Evolutionary conservation across 2,329 filamentous ascomycete species (phyloP).

Genomic region (Fusarium gaditjirri): DNA sequence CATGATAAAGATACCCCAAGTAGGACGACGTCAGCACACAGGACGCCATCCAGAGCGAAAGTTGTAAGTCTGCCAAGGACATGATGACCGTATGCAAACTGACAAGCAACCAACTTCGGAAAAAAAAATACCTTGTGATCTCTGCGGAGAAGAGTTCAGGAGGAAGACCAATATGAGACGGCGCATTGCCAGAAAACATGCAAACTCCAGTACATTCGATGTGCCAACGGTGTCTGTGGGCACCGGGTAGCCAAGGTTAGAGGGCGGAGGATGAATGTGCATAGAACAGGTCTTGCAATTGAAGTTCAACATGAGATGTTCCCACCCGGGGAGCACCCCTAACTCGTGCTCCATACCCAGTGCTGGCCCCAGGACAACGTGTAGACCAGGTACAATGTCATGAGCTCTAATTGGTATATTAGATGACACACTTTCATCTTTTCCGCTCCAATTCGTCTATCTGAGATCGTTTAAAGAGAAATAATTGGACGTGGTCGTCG

Average conservation of each 20-base stretch:
- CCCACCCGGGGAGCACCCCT: too few species aligned
- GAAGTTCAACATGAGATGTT: too few species aligned
- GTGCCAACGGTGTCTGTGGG: accelerated
- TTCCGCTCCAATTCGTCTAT: too few species aligned
- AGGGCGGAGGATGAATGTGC: not conserved
- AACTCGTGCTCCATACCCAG: too few species aligned
- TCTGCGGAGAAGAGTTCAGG: not conserved
- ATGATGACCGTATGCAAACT: accelerated
- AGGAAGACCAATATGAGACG: not conserved
- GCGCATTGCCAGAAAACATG: not conserved
- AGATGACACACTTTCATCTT: too few species aligned
- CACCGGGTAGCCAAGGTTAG: not conserved
- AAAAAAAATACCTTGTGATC: accelerated
- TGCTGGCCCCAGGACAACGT: too few species aligned
- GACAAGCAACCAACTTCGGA: accelerated
- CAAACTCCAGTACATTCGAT: accelerated
- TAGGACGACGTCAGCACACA: not conserved
- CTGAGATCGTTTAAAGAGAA: too few species aligned
- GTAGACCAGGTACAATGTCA: too few species aligned
- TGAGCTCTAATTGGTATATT: too few species aligned
- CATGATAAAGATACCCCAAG: accelerated
- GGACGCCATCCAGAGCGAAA: accelerated
- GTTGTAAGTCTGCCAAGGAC: accelerated
- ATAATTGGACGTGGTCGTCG: too few species aligned
- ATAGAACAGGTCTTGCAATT: not conserved